phyloP scores from a whole-genome alignment of 805 yeast species.

The Tetrapisispora fleetii region DNA sequence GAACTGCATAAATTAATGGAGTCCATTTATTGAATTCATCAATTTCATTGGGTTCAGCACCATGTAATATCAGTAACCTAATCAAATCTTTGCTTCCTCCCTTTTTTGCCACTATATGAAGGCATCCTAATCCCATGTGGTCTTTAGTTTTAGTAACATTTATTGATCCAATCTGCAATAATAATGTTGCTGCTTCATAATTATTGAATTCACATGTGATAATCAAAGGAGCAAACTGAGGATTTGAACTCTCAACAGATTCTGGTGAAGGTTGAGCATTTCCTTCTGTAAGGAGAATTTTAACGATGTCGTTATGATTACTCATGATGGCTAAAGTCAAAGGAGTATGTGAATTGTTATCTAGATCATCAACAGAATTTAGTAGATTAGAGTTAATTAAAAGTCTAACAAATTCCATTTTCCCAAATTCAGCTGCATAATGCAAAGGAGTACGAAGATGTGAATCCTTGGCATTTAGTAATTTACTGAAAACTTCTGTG shows the following conservation, averaged over 20 bases:
- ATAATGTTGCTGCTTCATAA: conserved; percentile 52
- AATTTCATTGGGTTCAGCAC: conserved; percentile 64
- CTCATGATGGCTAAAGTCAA: conserved; percentile 67
- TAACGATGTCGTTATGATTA: conserved; percentile 47
- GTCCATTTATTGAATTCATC: conserved; percentile 92
- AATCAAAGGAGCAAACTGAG: conserved; percentile 67
- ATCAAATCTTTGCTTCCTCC: conserved; percentile 63
- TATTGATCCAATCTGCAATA: conserved; percentile 33
- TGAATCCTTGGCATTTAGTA: conserved; percentile 42
- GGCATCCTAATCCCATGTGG: conserved; percentile 81
- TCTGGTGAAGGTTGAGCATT: conserved; percentile 25
- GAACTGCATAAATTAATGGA: conserved; percentile 82
- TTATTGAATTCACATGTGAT: conserved; percentile 85
- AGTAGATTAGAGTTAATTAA: conserved; percentile 28
- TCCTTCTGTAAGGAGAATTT: conserved; percentile 35
- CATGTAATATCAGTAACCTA: conserved; percentile 56
- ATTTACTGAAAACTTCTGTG: conserved; percentile 13
- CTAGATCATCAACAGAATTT: conserved; percentile 35
- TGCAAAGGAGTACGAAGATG: conserved; percentile 79
- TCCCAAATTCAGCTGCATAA: conserved; percentile 62
- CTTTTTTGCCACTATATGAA: conserved; percentile 80
- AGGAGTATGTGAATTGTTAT: conserved; percentile 75
- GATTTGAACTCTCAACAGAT: conserved; percentile 24
- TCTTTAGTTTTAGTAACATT: conserved; percentile 33
- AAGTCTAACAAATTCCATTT: conserved; percentile 34